These are phyloP conservation scores for Xylariales sp. DNA, from an alignment of 2,329 filamentous ascomycete genomes.

Conservation along the genomic window DNA sequence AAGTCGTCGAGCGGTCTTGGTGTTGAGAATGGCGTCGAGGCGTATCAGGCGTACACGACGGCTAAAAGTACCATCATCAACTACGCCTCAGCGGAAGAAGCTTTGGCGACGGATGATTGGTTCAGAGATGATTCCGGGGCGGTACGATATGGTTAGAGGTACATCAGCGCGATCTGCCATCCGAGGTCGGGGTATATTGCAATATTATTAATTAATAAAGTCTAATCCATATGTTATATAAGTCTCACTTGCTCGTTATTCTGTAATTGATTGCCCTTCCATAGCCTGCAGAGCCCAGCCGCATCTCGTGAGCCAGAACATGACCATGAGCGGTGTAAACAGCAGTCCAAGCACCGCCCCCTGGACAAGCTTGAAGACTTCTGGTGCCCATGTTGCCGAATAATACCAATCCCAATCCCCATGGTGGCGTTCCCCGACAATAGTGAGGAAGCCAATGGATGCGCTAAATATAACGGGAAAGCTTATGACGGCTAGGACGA, in stretches of 20 bases:
- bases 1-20: slow-evolving; percentile 73
- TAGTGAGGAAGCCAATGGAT: slow-evolving; percentile 57
- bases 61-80: slow-evolving; percentile 77
- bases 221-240: slow-evolving; percentile 24
- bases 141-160: slow-evolving; percentile 69
- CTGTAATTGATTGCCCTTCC: slow-evolving; percentile 32
- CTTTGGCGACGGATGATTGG: slow-evolving; percentile 70
- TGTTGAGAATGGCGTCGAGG: slow-evolving; percentile 77
- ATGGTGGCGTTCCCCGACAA: slow-evolving; percentile 51
- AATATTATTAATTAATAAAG: slow-evolving; percentile 29
- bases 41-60: slow-evolving; percentile 68
- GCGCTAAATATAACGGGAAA: slow-evolving; percentile 60
- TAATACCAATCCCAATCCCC: slow-evolving; percentile 59
- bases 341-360: slow-evolving; percentile 60
- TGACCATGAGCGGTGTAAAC: slow-evolving; percentile 60
- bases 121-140: slow-evolving; percentile 68
- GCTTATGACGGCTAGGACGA: slow-evolving; percentile 52
- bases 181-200: neutral
- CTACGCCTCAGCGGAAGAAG: slow-evolving; percentile 68
- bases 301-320: slow-evolving; percentile 63
- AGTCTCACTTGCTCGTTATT: neutral
- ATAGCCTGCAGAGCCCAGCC: slow-evolving; percentile 56
- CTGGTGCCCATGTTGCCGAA: slow-evolving; percentile 57
- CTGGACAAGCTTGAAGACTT: slow-evolving; percentile 62
- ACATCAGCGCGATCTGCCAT: too few species aligned